Percentiles rank a stretch among this genome's conserved stretches.
Evolutionary conservation across 176 grass and related monocot species (phyloP).

Genomic region (Aegilops speltoides): DNA sequence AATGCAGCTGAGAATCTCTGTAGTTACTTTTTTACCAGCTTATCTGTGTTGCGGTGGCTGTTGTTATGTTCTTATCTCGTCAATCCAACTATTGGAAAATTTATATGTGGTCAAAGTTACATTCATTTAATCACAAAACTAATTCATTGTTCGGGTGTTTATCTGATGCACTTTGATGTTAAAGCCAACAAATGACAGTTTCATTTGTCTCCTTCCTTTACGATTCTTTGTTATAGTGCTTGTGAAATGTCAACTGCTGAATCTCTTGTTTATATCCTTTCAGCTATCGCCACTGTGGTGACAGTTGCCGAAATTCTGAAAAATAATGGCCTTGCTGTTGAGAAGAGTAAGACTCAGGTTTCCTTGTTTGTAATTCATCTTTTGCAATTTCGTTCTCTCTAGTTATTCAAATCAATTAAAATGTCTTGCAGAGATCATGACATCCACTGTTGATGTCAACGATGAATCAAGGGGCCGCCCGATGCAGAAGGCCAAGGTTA

Average conservation of each 20-base stretch:
- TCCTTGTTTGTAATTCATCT: neutral
- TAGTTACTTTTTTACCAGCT: neutral
- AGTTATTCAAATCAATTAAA: conserved; percentile 5
- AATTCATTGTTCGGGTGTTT: neutral
- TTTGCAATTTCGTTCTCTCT: neutral
- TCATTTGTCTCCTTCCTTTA: neutral
- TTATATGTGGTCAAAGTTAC: neutral
- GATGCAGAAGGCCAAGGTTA: conserved; percentile 95
- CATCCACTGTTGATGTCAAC: conserved; percentile 88
- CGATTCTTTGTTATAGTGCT: neutral
- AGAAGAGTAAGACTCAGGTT: conserved; percentile 62
- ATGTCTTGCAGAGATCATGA: conserved; percentile 68
- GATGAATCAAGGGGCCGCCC: conserved; percentile 70
- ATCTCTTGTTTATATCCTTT: conserved; percentile 18
- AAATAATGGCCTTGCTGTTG: conserved; percentile 89
- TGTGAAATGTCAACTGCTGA: neutral
- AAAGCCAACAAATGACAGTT: neutral
- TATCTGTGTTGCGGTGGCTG: neutral
- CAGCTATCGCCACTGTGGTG: conserved; percentile 90
- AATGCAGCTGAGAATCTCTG: neutral
- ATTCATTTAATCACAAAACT: neutral
- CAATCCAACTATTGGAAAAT: neutral
- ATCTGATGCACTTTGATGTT: neutral
- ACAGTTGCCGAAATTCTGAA: conserved; percentile 92
- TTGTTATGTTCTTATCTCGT: neutral